phyloP scores from a whole-genome alignment of 2,329 filamentous ascomycete genomes.

The Elsinoe ampelina region DNA sequence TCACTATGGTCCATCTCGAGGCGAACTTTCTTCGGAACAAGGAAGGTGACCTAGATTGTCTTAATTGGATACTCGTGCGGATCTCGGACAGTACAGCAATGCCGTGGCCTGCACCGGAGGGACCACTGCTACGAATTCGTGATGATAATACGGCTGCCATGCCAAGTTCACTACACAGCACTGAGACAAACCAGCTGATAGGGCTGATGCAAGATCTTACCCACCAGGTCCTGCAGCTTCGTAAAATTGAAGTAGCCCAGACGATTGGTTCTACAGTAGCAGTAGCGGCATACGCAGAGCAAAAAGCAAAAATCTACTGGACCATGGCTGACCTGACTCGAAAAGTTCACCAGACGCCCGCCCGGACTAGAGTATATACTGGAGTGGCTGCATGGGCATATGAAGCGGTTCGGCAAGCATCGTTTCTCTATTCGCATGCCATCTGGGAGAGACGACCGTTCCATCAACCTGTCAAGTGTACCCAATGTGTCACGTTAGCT shows the following conservation, averaged over 20 bases:
- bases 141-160: neutral
- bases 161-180: neutral
- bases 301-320: neutral
- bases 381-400: conserved; percentile 13
- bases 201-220: neutral
- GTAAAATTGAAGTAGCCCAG: neutral
- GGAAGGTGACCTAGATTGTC: neutral
- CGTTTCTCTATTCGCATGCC: conserved; percentile 22
- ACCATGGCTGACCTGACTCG: neutral
- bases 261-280: neutral
- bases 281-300: neutral
- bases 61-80: neutral
- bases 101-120: neutral
- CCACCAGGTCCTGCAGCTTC: neutral
- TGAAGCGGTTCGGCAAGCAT: conserved; percentile 23
- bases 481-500: neutral
- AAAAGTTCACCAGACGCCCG: neutral
- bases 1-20: neutral
- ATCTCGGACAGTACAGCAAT: conserved; percentile 1
- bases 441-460: conserved; percentile 19
- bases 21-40: neutral
- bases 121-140: neutral
- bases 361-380: neutral
- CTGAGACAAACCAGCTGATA: neutral
- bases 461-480: conserved; percentile 15